Evolutionary conservation across 2,329 filamentous ascomycete genomes (phyloP), one percentile per base, ranked within the genome.

Genomic region (Fusarium austroafricanum): DNA sequence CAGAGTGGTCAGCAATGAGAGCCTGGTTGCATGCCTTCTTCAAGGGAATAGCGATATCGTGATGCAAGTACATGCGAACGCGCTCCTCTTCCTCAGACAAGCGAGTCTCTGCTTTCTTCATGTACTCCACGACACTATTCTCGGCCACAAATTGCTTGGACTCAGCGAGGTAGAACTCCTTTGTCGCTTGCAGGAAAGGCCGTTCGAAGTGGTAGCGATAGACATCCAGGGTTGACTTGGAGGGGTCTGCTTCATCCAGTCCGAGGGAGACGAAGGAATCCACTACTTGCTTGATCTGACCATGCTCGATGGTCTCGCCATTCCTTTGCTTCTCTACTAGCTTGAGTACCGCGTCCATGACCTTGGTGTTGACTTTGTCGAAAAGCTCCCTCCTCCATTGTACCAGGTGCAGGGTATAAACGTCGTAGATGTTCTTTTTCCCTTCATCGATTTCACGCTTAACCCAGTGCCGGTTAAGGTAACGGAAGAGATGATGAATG

Each of bases 361-460:
- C 94, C 78, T 94, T 95, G 63, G 86, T 85, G 55, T 94, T 91
- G 4, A 97, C 93, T 60, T 89, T 87, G 61, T 89, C 86, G 79
- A 99, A 99, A 74, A 99, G 90, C 61, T 97, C 93, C 71, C 92
- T 88, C 71, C 94, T 94, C 96, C 96, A 99, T 76, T 95, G 93
- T 20, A 98, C 96, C 39, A 99, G 84, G 74, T 99, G 96, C 35
- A 99, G 83, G 1, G 96, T 99, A 80, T 99, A 99, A 46, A 99
- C 96, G 78, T 99, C 96, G 79, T 96, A 98, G 10, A 98, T 92
- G 75, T 95, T 92, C 83, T 98, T 97, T 83, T 99, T 98, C 33
- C 96, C 96, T 79, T 99, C 96, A 68, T 99, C 96, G 82, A 99
- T 97, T 81, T 99, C 96, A 29, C 96, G 87, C 85, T 97, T 99